These are phyloP conservation scores for Candida stauntonica DNA, from an alignment of 805 yeast species.

Conservation along the genomic window DNA sequence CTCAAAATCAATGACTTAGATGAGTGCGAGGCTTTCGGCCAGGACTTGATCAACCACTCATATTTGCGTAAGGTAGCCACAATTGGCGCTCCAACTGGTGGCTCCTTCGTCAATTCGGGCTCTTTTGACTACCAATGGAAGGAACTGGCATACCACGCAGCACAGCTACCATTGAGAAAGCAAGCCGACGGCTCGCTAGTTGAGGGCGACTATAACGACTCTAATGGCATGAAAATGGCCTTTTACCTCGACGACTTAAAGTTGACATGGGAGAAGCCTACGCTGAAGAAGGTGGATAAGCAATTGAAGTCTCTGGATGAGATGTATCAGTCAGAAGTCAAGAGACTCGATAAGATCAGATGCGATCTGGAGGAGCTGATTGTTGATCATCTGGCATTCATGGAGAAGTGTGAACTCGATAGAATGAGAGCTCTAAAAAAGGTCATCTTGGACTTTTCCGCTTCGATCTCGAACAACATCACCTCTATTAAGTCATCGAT, in stretches of 20 bases:
- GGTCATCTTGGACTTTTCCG: constrained; percentile 66
- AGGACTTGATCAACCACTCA: constrained; percentile 58
- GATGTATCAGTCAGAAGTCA: constrained; percentile 49
- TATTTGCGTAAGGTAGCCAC: constrained; percentile 49
- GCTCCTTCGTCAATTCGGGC: constrained; percentile 73
- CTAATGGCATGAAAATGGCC: constrained; percentile 13
- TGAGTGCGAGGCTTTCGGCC: constrained; percentile 70
- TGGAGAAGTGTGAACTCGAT: constrained; percentile 82
- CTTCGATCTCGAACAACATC: constrained; percentile 58
- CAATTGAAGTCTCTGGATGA: constrained; percentile 59
- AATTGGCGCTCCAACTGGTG: constrained; percentile 64
- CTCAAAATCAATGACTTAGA: constrained; percentile 42
- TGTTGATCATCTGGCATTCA: constrained; percentile 66
- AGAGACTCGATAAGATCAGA: constrained; percentile 57
- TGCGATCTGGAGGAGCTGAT: constrained; percentile 71
- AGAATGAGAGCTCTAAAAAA: constrained; percentile 72
- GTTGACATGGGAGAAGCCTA: constrained; percentile 43
- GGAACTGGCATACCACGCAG: constrained; percentile 56
- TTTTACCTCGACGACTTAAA: constrained; percentile 24
- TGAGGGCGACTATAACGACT: constrained; percentile 28
- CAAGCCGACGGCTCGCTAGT: constrained; percentile 16
- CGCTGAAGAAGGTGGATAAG: constrained; percentile 44
- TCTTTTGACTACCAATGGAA: constrained; percentile 81
- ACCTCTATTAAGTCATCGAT: constrained; percentile 52
- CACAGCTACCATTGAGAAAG: constrained; percentile 29